Evolutionary conservation across 805 yeast species (phyloP).

Genomic region (Candida corydali): DNA sequence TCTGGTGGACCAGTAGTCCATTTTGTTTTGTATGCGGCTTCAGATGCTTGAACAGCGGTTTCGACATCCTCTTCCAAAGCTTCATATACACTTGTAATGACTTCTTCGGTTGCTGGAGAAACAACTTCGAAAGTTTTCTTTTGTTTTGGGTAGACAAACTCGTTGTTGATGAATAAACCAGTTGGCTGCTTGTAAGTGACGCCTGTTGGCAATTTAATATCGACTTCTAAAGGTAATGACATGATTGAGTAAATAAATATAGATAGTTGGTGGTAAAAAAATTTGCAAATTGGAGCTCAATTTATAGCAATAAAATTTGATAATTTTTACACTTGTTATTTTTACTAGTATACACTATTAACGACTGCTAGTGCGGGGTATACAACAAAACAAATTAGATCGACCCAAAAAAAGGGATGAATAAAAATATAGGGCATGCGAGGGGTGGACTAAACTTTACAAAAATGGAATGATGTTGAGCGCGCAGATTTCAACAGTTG

Average conservation of each 20-base stretch:
- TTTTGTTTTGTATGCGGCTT: slow-evolving; percentile 60
- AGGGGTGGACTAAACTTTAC: too few relatives aligned
- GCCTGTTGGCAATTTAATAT: slow-evolving; percentile 69
- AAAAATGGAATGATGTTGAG: too few relatives aligned
- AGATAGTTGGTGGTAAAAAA: background rate
- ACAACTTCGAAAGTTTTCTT: slow-evolving; percentile 58
- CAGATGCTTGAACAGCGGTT: slow-evolving; percentile 81
- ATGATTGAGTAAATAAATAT: background rate
- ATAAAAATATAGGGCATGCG: too few relatives aligned
- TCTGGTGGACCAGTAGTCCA: slow-evolving; percentile 75
- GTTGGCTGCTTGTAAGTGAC: slow-evolving; percentile 71
- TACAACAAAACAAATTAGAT: too few relatives aligned
- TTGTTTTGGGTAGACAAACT: slow-evolving; percentile 59
- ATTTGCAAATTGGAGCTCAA: background rate
- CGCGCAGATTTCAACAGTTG: too few relatives aligned
- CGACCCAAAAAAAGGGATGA: too few relatives aligned
- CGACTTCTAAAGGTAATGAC: slow-evolving; percentile 33
- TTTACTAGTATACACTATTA: too few relatives aligned
- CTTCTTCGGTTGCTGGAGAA: slow-evolving; percentile 70
- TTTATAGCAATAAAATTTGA: too few relatives aligned
- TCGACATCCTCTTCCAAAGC: slow-evolving; percentile 80
- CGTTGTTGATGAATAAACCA: slow-evolving; percentile 86
- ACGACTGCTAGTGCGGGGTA: too few relatives aligned
- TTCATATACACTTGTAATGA: slow-evolving; percentile 64
- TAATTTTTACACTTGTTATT: too few relatives aligned